These are phyloP conservation scores for Kodamaea alishanica DNA, from an alignment of 1,139 yeast species.

Conservation along the genomic window DNA sequence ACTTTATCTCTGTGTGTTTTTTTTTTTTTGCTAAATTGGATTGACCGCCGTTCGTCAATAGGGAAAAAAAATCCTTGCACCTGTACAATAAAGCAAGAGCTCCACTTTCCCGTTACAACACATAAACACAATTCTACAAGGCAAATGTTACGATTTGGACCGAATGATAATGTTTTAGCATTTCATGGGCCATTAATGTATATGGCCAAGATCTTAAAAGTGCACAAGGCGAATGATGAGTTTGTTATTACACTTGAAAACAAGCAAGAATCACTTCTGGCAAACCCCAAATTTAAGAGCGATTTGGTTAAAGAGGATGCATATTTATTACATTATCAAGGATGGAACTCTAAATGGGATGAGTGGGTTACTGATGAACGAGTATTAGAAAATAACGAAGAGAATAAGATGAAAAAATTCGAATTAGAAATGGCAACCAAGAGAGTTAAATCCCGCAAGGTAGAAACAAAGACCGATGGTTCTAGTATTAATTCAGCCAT, in stretches of 20 bases:
- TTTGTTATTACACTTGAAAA: slow-evolving; percentile 43
- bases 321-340: slow-evolving; percentile 82
- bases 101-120: no score
- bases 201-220: slow-evolving; percentile 75
- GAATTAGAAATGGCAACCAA: slow-evolving; percentile 49
- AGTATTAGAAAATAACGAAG: slow-evolving; percentile 65
- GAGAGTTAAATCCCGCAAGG: slow-evolving; percentile 11
- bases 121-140: no score
- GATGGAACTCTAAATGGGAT: slow-evolving; percentile 96
- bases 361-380: slow-evolving; percentile 86
- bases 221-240: slow-evolving; percentile 52
- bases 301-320: slow-evolving; percentile 37
- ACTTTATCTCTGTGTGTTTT: no score
- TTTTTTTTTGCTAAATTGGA: no score
- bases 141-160: slow-evolving; percentile 15
- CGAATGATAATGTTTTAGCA: slow-evolving; percentile 61
- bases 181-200: slow-evolving; percentile 89
- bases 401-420: slow-evolving; percentile 61
- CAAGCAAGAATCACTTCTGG: slow-evolving; percentile 25
- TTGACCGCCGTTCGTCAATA: no score
- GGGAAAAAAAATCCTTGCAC: no score
- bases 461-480: not conserved
- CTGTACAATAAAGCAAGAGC: no score
- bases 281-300: slow-evolving; percentile 35
- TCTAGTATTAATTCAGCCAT: slow-evolving; percentile 1